These are phyloP conservation scores for Uronychia setigera DNA, from an alignment of 73 alveolate genomes.

Conservation along the genomic window DNA sequence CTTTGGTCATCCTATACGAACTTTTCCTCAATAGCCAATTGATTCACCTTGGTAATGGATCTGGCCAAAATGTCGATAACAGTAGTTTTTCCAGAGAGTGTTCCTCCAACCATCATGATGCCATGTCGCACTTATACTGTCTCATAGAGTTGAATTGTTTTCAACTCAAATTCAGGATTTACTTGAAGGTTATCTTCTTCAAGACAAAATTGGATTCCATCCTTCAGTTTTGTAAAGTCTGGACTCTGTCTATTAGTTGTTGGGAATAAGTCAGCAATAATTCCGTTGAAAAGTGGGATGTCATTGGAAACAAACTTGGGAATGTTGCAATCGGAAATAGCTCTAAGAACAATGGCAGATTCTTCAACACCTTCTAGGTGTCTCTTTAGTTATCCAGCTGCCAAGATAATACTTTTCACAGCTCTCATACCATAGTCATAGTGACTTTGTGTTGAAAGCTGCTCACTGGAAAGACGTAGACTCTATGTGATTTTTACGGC, in stretches of 20 bases:
- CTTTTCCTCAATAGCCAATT: slow-evolving; percentile 63
- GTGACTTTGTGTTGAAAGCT: slow-evolving; percentile 92
- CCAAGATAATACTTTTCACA: slow-evolving; percentile 91
- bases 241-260: slow-evolving; percentile 84
- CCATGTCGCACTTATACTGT: slow-evolving; percentile 98
- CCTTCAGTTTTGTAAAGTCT: slow-evolving; percentile 64
- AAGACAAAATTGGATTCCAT: slow-evolving; percentile 70
- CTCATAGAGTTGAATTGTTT: slow-evolving; percentile 93
- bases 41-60: slow-evolving; percentile 45
- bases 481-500: slow-evolving; percentile 88
- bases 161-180: slow-evolving; percentile 81
- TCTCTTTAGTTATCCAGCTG: slow-evolving; percentile 97
- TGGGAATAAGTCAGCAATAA: slow-evolving; percentile 96
- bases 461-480: slow-evolving; percentile 92
- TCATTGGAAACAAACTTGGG: slow-evolving; percentile 97
- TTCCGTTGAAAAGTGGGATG: slow-evolving; percentile 95
- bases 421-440: slow-evolving; percentile 99
- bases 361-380: slow-evolving; percentile 86
- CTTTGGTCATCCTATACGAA: slow-evolving; percentile 40
- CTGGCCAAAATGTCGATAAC: slow-evolving; percentile 71
- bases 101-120: slow-evolving; percentile 97
- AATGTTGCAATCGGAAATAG: slow-evolving; percentile 95
- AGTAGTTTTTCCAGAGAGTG: slow-evolving; percentile 95
- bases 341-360: slow-evolving; percentile 87
- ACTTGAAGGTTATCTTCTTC: slow-evolving; percentile 63